Evolutionary conservation across 257 asterid species (phyloP).

Genomic region (Salvia hispanica): DNA sequence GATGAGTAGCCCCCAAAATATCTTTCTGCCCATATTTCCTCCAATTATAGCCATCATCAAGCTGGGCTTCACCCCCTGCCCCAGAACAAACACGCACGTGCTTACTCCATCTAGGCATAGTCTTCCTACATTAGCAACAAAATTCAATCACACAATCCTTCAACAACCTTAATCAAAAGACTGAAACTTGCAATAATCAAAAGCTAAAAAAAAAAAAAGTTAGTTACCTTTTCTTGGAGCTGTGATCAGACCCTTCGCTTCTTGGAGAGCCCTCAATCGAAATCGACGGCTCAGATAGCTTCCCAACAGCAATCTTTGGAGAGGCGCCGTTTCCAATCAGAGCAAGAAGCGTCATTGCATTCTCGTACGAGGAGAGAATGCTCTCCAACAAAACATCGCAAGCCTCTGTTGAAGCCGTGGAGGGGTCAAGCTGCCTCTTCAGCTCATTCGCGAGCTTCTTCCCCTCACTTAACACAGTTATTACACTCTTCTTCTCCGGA

Average conservation of each 20-base stretch:
- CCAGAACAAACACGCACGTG: slow-evolving; percentile 48
- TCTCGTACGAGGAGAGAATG: slow-evolving; percentile 62
- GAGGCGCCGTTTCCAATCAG: slow-evolving; percentile 31
- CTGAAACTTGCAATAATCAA: too few relatives aligned
- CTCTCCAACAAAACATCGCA: slow-evolving; percentile 51
- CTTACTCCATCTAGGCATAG: slow-evolving; percentile 51
- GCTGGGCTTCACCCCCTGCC: slow-evolving; percentile 52
- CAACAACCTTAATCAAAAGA: background rate
- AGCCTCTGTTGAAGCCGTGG: slow-evolving; percentile 29
- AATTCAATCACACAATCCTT: background rate
- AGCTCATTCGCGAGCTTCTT: slow-evolving; percentile 68
- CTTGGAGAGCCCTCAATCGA: slow-evolving; percentile 29
- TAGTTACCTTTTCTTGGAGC: slow-evolving; percentile 59
- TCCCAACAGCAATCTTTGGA: too few relatives aligned
- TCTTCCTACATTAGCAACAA: slow-evolving; percentile 56
- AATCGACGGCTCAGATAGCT: too few relatives aligned
- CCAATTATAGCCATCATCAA: slow-evolving; percentile 78
- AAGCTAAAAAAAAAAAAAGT: background rate
- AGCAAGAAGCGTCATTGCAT: slow-evolving; percentile 57
- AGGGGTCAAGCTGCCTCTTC: slow-evolving; percentile 47
- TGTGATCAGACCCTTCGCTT: slow-evolving; percentile 42
- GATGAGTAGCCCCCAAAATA: slow-evolving; percentile 72
- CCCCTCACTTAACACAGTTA: slow-evolving; percentile 62
- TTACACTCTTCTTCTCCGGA: slow-evolving; percentile 35
- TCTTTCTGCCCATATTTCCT: slow-evolving; percentile 93